Percentiles rank a stretch among this genome's conserved stretches.
These are phyloP conservation scores for Flaveria ramosissima DNA, from an alignment of 129 eudicot species.

Conservation along the genomic window DNA sequence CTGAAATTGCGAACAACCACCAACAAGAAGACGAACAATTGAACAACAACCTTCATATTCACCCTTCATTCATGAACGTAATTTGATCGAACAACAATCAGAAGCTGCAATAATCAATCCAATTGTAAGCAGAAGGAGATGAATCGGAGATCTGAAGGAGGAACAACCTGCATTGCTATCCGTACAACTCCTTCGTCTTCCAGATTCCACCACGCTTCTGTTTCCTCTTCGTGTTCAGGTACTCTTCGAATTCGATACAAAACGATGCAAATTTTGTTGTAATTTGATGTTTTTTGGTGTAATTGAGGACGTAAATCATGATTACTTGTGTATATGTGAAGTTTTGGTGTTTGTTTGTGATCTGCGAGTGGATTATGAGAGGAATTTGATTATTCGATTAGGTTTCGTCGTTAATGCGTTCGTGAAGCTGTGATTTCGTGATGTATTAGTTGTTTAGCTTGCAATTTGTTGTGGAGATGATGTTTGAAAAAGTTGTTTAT, in stretches of 20 bases:
- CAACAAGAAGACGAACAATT: too few relatives aligned
- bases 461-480: neutral
- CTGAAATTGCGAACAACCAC: constrained; percentile 34
- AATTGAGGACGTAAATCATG: neutral
- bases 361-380: constrained; percentile 5
- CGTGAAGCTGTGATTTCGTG: too few relatives aligned
- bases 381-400: constrained; percentile 6
- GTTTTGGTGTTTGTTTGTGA: neutral
- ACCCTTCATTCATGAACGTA: constrained; percentile 14
- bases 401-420: neutral
- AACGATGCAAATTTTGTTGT: neutral
- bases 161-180: constrained; percentile 42
- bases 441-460: neutral
- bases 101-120: neutral
- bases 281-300: neutral
- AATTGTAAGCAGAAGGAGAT: constrained; percentile 17
- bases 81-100: neutral
- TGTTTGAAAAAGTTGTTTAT: constrained; percentile 17
- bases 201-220: constrained; percentile 25
- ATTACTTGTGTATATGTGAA: neutral
- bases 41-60: neutral
- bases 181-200: constrained; percentile 27
- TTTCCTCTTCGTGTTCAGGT: constrained; percentile 32
- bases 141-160: constrained; percentile 44
- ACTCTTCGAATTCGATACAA: neutral